Base-by-base conservation (phyloP, 2,329 filamentous ascomycete species). In the Xylariaceae sp. region DNA sequence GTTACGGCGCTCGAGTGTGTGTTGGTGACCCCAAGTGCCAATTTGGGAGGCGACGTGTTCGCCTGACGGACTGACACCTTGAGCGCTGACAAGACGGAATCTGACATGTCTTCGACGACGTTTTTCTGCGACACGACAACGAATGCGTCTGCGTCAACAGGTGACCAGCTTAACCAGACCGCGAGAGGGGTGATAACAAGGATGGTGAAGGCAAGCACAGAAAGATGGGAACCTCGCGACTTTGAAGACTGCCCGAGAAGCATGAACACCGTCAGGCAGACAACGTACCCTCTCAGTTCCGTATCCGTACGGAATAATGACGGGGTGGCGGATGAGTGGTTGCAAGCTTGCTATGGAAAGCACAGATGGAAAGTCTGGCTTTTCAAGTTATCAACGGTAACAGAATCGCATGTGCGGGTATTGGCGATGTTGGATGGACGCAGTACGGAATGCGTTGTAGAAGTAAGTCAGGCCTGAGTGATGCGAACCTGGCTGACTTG, bases 11-110 rank as follows among this genome's bases (percentile, higher is more conserved):
- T 57, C 2, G 69, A 63, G 56, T 75, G 71, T 9, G 69, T 73
- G 69, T 80, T 79, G 51, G 72, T 76, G 47, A 80, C 73, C 1
- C 67, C 69, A 47, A 76, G 65, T 8, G 68, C 70, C 34, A 80
- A 62, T 4, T 72, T 70, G 2, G 72, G 72, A 15, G 76, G 62
- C 3, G 63, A 58, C 35, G 59, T 62, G 63, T 63, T 66, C 57
- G 61, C 58, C 58, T 72, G 67, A 41, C 67, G 68, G 50, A 71
- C 67, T 11, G 69, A 66, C 13, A 72, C 68, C 51, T 65, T 64
- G 41, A 72, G 67, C 37, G 65, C 62, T 41, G 68, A 65, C 37
- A 65, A 57, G 39, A 66, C 51, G 39, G 62, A 41, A 15, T 61
- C 60, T 13, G 68, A 45, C 67, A 71, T 68, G 15, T 65, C 59